Evolutionary conservation across 2,329 filamentous ascomycete genomes (phyloP).

Genomic region (Exophiala aquamarina): DNA sequence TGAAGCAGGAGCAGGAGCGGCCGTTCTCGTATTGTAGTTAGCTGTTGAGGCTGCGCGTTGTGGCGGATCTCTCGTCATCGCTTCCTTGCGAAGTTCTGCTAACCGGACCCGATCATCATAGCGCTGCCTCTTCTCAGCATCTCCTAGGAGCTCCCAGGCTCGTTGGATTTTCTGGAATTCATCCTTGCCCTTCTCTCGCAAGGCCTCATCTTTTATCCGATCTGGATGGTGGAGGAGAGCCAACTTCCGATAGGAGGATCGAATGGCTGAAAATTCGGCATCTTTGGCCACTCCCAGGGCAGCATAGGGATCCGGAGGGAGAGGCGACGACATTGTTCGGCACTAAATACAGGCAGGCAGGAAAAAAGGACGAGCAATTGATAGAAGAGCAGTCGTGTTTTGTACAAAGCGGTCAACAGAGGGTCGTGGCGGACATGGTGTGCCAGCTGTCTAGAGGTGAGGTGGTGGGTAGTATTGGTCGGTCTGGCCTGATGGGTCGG

Average conservation of each 20-base stretch:
- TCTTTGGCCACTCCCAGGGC: conserved; percentile 71
- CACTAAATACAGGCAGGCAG: conserved; percentile 7
- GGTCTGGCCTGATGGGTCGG: conserved; percentile 15
- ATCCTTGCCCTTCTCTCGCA: conserved; percentile 76
- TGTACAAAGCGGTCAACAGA: conserved; percentile 22
- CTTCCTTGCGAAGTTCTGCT: conserved; percentile 62
- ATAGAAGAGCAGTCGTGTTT: conserved; percentile 17
- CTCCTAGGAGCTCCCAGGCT: conserved; percentile 85
- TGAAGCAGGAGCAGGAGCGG: conserved; percentile 6
- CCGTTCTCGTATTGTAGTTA: conserved; percentile 2
- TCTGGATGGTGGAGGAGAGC: conserved; percentile 88
- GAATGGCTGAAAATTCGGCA: conserved; percentile 70
- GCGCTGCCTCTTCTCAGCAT: conserved; percentile 68
- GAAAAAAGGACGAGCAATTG: conserved; percentile 3
- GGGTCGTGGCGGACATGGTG: conserved; percentile 13
- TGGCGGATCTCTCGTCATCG: conserved; percentile 46
- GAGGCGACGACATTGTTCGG: conserved; percentile 18
- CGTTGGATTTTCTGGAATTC: conserved; percentile 92
- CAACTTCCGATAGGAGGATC: conserved; percentile 78
- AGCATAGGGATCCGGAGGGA: conserved; percentile 70
- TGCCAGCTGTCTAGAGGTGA: conserved; percentile 2
- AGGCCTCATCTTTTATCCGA: conserved; percentile 76
- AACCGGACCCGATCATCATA: conserved; percentile 77
- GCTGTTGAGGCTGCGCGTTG: conserved; percentile 6
- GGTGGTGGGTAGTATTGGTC: conserved; percentile 6